These are phyloP conservation scores for Eucalyptus regnans DNA, from an alignment of 345 rosid genomes.

Conservation along the genomic window DNA sequence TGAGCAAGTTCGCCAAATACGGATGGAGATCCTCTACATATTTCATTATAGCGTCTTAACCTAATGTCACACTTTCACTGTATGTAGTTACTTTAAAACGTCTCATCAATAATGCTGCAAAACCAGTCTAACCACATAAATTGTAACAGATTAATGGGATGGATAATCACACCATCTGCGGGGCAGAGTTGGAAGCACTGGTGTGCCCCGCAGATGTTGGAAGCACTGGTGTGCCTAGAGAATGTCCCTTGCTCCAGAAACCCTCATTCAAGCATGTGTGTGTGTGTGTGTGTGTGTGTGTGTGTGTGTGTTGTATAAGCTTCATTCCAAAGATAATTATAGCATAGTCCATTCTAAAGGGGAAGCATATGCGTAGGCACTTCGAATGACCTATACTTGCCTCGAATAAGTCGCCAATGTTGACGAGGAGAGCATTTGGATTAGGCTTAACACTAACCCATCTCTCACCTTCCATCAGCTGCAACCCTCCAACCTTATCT, in stretches of 20 bases:
- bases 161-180: not conserved
- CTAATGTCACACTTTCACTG: not conserved
- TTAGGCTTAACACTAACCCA: conserved; percentile 60
- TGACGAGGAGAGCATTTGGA: conserved; percentile 42
- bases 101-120: not conserved
- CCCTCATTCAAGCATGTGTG: not conserved
- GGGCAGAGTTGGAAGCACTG: not conserved
- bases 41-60: not conserved
- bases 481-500: conserved; percentile 62
- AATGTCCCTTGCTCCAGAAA: not conserved
- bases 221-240: not conserved
- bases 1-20: not conserved
- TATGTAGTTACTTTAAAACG: not conserved
- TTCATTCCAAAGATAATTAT: not conserved
- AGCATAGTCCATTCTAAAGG: not conserved
- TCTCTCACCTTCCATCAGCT: conserved; percentile 30
- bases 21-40: not conserved
- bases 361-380: not conserved
- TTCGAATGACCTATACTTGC: conserved; percentile 3
- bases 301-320: not conserved
- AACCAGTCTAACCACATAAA: not conserved
- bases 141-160: not conserved
- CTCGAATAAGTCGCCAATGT: conserved; percentile 79
- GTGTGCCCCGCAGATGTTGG: too few species aligned
- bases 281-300: too few species aligned